phyloP scores from a whole-genome alignment of 75 land plant species.

The Chamaecyparis obtusa region DNA sequence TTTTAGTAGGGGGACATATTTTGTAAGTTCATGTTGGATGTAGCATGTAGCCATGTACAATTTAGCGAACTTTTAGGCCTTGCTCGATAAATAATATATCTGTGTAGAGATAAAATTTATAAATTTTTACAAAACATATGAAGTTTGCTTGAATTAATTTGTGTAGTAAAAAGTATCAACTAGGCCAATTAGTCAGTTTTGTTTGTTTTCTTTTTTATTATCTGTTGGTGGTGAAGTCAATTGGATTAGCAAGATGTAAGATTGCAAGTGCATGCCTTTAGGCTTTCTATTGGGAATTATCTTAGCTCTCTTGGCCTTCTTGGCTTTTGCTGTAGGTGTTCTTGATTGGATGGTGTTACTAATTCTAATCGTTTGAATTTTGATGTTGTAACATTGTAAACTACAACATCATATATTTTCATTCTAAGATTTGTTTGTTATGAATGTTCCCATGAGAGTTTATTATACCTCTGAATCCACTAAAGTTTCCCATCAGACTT shows the following conservation, averaged over 20 bases:
- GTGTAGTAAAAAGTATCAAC: not conserved
- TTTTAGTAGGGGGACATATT: too few species aligned
- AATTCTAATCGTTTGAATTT: conserved; percentile 79
- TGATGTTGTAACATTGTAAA: not conserved
- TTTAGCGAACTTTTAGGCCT: too few species aligned
- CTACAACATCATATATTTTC: not conserved
- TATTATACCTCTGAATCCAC: too few species aligned
- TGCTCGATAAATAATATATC: too few species aligned
- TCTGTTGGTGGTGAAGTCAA: not conserved
- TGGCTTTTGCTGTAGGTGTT: conserved; percentile 68
- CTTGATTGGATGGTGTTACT: conserved; percentile 82
- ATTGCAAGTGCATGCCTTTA: conserved; percentile 67
- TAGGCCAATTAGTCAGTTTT: not conserved
- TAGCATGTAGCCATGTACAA: too few species aligned
- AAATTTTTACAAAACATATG: too few species aligned
- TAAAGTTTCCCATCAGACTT: too few species aligned
- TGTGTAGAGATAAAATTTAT: too few species aligned
- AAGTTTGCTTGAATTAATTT: too few species aligned
- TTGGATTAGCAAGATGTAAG: conserved; percentile 4
- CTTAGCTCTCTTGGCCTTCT: conserved; percentile 69
- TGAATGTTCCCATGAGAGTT: too few species aligned
- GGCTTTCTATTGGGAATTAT: conserved; percentile 87
- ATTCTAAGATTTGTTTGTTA: not conserved
- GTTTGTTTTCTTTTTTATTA: too few species aligned
- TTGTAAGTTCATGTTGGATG: too few species aligned